These are phyloP conservation scores for Komagataella populi DNA, from an alignment of 805 yeast genomes.

Conservation along the genomic window DNA sequence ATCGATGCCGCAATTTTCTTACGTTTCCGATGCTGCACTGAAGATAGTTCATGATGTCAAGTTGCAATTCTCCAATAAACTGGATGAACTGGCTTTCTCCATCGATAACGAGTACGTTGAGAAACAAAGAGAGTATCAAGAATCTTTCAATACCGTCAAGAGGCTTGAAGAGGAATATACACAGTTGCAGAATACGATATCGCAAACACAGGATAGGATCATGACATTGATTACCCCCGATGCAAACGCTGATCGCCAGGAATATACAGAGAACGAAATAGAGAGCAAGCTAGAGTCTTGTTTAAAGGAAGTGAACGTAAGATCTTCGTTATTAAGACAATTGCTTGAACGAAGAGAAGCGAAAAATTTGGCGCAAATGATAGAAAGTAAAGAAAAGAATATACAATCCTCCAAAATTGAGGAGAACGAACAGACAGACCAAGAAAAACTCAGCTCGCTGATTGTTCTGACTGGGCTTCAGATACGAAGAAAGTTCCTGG, in stretches of 20 bases:
- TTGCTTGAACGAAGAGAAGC: slow-evolving; percentile 29
- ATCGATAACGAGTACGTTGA: not conserved
- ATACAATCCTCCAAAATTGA: slow-evolving; percentile 5
- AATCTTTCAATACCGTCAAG: slow-evolving; percentile 1
- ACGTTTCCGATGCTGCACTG: not conserved
- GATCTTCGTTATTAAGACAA: slow-evolving; percentile 6
- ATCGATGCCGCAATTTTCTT: not conserved
- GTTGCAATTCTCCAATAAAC: not conserved
- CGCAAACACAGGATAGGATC: not conserved
- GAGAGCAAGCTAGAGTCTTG: not conserved
- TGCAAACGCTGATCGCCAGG: not conserved
- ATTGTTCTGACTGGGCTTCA: slow-evolving; percentile 40
- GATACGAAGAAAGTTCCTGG: slow-evolving; percentile 36
- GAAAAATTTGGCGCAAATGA: slow-evolving; percentile 26
- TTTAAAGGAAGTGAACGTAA: not conserved
- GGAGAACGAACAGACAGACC: slow-evolving; percentile 5
- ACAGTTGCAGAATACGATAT: slow-evolving; percentile 3
- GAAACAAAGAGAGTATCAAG: not conserved
- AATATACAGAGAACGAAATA: not conserved
- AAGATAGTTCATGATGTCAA: not conserved
- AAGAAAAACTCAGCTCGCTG: slow-evolving; percentile 15
- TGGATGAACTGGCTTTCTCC: not conserved
- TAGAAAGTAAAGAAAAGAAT: slow-evolving; percentile 22
- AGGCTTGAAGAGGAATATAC: slow-evolving; percentile 5
- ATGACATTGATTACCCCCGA: not conserved